Conservation (phyloP, 768 basidiomycete genomes). For the Crepidotus variabilis region DNA sequence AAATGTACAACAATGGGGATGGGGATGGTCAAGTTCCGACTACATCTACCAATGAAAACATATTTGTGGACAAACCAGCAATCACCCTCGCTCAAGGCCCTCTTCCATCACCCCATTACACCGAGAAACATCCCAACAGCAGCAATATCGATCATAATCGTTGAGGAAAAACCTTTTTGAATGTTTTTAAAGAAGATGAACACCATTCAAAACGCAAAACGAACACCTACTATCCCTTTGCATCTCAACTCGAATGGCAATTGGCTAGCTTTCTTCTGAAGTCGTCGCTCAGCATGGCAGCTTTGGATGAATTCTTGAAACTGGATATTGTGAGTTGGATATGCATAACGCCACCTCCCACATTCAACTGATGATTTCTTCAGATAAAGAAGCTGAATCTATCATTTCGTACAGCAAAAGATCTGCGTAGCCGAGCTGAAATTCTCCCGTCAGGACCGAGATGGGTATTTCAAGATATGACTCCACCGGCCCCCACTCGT, state of each 20-base stretch:
- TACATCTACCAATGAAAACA: no score
- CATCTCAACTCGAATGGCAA: constrained; percentile 26
- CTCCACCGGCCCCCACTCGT: constrained; percentile 15
- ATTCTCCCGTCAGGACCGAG: not conserved
- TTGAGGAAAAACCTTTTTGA: constrained; percentile 19
- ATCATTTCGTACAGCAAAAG: constrained; percentile 12
- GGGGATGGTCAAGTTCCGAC: no score
- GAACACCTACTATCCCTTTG: constrained; percentile 29
- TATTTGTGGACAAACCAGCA: no score
- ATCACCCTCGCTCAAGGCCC: no score
- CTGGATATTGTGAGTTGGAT: constrained; percentile 18
- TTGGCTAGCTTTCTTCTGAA: constrained; percentile 22
- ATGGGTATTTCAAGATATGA: constrained; percentile 5
- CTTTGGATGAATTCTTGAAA: constrained; percentile 21
- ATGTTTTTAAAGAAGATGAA: constrained; percentile 21
- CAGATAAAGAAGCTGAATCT: constrained; percentile 6
- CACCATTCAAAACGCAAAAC: constrained; percentile 12
- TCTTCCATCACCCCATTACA: not conserved
- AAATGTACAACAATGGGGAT: no score
- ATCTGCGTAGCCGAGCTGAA: constrained; percentile 10
- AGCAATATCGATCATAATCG: constrained; percentile 14
- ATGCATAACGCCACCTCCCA: constrained; percentile 11
- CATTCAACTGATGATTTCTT: constrained; percentile 1
- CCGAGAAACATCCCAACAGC: constrained; percentile 14
- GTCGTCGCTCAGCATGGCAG: constrained; percentile 24